Evolutionary conservation across 495 filamentous ascomycete genomes (phyloP).

Genomic region (Pseudoneurospora amorphoporcata): DNA sequence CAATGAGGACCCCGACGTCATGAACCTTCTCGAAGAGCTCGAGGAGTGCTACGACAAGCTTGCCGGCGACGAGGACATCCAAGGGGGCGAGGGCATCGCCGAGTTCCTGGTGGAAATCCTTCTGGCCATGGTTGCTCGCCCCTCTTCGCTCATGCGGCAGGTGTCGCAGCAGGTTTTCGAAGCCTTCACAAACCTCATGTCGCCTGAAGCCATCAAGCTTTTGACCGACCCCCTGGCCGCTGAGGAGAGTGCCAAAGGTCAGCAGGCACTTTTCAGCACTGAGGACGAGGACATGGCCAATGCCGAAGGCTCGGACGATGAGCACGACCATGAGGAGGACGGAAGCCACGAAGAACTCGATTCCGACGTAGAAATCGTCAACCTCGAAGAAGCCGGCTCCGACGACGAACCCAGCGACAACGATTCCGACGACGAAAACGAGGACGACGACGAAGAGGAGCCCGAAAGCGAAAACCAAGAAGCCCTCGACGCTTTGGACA

Average conservation of each 20-base stretch:
- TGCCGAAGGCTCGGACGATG: constrained; percentile 28
- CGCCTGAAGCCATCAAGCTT: constrained; percentile 59
- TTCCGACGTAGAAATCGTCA: constrained; percentile 34
- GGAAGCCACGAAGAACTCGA: constrained; percentile 27
- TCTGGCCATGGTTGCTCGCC: constrained; percentile 77
- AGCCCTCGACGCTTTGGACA: constrained; percentile 54
- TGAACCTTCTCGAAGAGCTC: constrained; percentile 28
- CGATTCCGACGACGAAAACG: constrained; percentile 21
- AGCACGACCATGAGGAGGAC: constrained; percentile 22
- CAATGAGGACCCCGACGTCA: constrained; percentile 74
- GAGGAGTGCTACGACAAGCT: constrained; percentile 48
- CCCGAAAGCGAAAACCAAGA: constrained; percentile 39
- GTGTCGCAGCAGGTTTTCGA: constrained; percentile 81
- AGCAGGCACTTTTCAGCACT: constrained; percentile 73
- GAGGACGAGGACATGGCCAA: constrained; percentile 49
- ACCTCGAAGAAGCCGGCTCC: constrained; percentile 30
- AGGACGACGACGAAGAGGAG: constrained; percentile 10
- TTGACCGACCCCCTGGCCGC: constrained; percentile 64
- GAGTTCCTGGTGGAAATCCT: constrained; percentile 79
- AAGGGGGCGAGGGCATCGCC: constrained; percentile 44
- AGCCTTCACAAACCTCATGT: constrained; percentile 62
- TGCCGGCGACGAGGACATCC: constrained; percentile 12
- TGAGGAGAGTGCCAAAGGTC: constrained; percentile 71
- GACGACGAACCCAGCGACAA: constrained; percentile 33
- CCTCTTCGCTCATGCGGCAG: constrained; percentile 72